These are phyloP conservation scores for Trichoderma parareesei DNA, from an alignment of 495 filamentous ascomycete species.

Conservation along the genomic window DNA sequence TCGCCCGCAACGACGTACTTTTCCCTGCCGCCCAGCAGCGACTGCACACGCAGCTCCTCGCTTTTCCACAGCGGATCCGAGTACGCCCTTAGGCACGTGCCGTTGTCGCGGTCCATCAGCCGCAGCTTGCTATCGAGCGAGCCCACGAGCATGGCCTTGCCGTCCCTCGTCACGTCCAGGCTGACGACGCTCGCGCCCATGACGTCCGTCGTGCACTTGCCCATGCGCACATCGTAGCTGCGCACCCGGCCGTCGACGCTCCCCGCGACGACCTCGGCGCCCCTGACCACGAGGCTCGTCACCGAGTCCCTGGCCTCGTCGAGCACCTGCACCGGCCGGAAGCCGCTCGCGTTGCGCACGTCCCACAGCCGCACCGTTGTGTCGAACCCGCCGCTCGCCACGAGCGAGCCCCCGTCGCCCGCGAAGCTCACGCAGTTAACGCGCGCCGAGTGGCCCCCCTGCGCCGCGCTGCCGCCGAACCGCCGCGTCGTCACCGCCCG, in stretches of 20 bases:
- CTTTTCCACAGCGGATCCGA: constrained; percentile 54
- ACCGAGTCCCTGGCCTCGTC: constrained; percentile 73
- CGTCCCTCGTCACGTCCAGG: constrained; percentile 59
- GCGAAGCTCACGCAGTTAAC: constrained; percentile 74
- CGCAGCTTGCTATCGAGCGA: constrained; percentile 68
- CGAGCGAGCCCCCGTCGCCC: constrained; percentile 58
- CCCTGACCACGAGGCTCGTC: constrained; percentile 47
- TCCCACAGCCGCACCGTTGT: constrained; percentile 86
- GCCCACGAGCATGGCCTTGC: constrained; percentile 64
- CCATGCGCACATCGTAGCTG: constrained; percentile 82
- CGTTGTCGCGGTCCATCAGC: constrained; percentile 71
- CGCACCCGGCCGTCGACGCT: constrained; percentile 84
- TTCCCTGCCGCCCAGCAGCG: constrained; percentile 64
- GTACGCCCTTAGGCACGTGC: constrained; percentile 67
- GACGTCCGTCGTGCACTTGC: constrained; percentile 64
- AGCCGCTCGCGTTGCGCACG: constrained; percentile 39
- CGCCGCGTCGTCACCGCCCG: constrained; percentile 65
- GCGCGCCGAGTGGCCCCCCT: constrained; percentile 55
- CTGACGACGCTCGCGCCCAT: constrained; percentile 60
- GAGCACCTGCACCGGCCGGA: constrained; percentile 71
- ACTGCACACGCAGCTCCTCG: constrained; percentile 61
- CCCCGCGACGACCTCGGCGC: constrained; percentile 54
- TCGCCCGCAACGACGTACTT: constrained; percentile 75
- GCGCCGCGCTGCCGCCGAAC: constrained; percentile 43
- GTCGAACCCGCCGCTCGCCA: constrained; percentile 73